These are phyloP conservation scores for Pseudopyrenochaeta lycopersici DNA, from an alignment of 2,329 filamentous ascomycete species.

Conservation along the genomic window DNA sequence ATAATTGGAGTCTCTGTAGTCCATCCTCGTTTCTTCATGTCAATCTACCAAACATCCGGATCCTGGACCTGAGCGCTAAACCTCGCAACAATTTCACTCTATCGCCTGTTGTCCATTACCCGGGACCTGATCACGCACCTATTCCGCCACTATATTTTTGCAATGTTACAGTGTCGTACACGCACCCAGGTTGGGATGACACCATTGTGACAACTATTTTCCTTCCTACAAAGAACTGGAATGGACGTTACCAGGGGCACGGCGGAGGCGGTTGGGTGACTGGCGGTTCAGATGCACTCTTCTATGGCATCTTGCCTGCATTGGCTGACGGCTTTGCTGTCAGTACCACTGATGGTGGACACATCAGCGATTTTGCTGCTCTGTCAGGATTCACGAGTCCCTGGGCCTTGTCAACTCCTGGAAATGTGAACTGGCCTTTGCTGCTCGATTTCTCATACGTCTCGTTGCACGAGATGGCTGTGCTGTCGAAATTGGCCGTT, in stretches of 20 bases:
- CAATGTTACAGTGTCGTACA: slow-evolving; percentile 50
- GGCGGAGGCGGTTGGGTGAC: slow-evolving; percentile 25
- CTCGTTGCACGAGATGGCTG: slow-evolving; percentile 36
- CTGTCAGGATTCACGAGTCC: neutral
- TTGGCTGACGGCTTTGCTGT: slow-evolving; percentile 28
- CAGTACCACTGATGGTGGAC: slow-evolving; percentile 27
- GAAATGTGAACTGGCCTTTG: slow-evolving; percentile 25
- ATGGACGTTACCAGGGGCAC: slow-evolving; percentile 19
- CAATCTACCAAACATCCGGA: neutral
- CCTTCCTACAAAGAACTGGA: slow-evolving; percentile 39
- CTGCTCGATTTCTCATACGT: slow-evolving; percentile 44
- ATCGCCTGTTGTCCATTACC: neutral
- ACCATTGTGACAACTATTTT: slow-evolving; percentile 31
- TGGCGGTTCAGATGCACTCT: slow-evolving; percentile 23
- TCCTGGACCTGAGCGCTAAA: neutral
- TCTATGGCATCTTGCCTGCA: slow-evolving; percentile 14
- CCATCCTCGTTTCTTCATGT: neutral
- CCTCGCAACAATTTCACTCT: neutral
- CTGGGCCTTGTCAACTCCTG: slow-evolving; percentile 16
- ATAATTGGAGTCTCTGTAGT: neutral
- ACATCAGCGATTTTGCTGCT: neutral
- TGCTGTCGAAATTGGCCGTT: slow-evolving; percentile 14
- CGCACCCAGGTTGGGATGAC: slow-evolving; percentile 48
- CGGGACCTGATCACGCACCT: neutral
- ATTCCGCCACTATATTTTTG: slow-evolving; percentile 35